Conservation (phyloP, 2,329 filamentous ascomycete genomes). For the Aspergillus sp. region DNA sequence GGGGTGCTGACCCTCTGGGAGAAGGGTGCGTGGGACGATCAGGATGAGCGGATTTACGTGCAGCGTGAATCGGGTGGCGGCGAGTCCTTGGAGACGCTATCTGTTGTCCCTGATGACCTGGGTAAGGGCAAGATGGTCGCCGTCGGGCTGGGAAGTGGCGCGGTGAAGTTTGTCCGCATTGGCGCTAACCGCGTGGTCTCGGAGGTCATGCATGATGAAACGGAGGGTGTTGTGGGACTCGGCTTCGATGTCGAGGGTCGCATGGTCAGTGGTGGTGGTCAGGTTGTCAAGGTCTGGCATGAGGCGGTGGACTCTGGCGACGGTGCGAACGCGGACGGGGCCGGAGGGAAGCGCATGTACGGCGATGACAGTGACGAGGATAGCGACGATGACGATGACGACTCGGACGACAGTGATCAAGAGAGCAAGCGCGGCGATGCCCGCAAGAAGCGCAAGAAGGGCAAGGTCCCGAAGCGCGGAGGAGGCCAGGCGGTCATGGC, state of each 20-base stretch:
- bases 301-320: slow-evolving; percentile 60
- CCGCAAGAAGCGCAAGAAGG: slow-evolving; percentile 49
- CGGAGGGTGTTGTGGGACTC: slow-evolving; percentile 79
- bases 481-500: slow-evolving; percentile 42
- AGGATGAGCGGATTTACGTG: slow-evolving; percentile 83
- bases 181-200: slow-evolving; percentile 69
- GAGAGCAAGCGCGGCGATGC: slow-evolving; percentile 41
- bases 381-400: slow-evolving; percentile 32
- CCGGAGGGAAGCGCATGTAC: slow-evolving; percentile 32
- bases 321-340: slow-evolving; percentile 39
- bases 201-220: slow-evolving; percentile 73
- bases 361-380: slow-evolving; percentile 47
- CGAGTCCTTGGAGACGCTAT: slow-evolving; percentile 79
- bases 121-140: slow-evolving; percentile 66
- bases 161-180: slow-evolving; percentile 73
- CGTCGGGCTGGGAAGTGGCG: slow-evolving; percentile 79
- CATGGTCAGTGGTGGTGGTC: slow-evolving; percentile 86
- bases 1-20: slow-evolving; percentile 94
- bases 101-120: slow-evolving; percentile 67
- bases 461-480: slow-evolving; percentile 43
- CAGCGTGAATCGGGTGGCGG: slow-evolving; percentile 62
- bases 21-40: slow-evolving; percentile 90
- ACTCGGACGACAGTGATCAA: slow-evolving; percentile 50
- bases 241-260: slow-evolving; percentile 82
- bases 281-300: slow-evolving; percentile 85